Base-by-base conservation (phyloP, 2,329 filamentous ascomycete species). In the Annulohypoxylon truncatum region DNA sequence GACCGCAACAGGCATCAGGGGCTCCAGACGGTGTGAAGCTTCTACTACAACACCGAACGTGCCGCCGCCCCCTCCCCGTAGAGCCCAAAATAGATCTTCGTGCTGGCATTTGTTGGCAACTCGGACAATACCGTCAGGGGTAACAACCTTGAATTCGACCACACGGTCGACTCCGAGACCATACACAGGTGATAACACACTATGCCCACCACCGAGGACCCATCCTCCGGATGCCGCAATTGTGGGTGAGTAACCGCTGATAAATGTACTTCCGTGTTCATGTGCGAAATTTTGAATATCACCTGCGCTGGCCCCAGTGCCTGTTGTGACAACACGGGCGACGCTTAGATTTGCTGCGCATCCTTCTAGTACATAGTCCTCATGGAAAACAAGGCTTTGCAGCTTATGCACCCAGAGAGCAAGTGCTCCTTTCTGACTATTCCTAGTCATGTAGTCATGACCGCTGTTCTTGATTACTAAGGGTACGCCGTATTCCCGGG, bases 51-150 rank as follows among this genome's bases (percentile, higher is more conserved):
- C 74, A 35, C 81, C 80, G 66, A 80, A 84, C 0, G 79, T 82
- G 8, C 80, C 79, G 7, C 80, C 82, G 4, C 83, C 83, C 0
- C 82, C 83, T 6, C 83, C 83, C 24, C 81, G 79, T 4, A 85
- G 73, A 20, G 83, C 83, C 79, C 81, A 84, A 73, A 83, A 85
- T 0, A 85, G 75, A 57, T 83, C 82, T 0, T 72, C 53, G 40
- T 85, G 78, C 28, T 79, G 69, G 3, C 72, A 77, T 29, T 73
- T 68, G 53, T 79, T 80, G 1, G 77, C 79, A 15, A 61, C 40
- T 7, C 71, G 61, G 22, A 62, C 6, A 6, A 64, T 33, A 1
- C 72, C 71, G 26, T 74, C 71, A 15, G 72, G 70, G 1, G 72
- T 73, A 13, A 77, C 73, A 2, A 77, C 50, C 61, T 72, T 73